phyloP scores from a whole-genome alignment of 1,284 basidiomycete genomes.

The Coriolopsis trogii region DNA sequence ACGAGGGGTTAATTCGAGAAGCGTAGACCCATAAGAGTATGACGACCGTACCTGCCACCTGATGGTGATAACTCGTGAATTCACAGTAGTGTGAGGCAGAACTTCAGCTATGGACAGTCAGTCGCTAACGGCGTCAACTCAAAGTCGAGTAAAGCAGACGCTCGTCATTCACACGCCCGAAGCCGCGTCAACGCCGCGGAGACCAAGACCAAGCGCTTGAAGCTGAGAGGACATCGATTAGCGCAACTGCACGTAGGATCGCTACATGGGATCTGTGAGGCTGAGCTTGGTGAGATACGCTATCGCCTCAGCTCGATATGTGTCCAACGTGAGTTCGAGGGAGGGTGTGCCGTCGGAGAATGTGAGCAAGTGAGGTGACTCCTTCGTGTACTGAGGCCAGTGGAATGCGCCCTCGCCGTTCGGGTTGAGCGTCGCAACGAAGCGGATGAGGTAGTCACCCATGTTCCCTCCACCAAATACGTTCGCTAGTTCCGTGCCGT shows the following conservation, averaged over 20 bases:
- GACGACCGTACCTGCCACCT: too few relatives aligned
- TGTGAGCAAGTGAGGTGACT: conserved; percentile 42
- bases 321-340: conserved; percentile 40
- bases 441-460: conserved; percentile 22
- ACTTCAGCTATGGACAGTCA: too few relatives aligned
- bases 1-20: too few relatives aligned
- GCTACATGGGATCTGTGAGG: conserved; percentile 7
- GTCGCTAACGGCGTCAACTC: too few relatives aligned
- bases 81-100: too few relatives aligned
- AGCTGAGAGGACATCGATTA: neutral
- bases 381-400: conserved; percentile 52
- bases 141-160: too few relatives aligned
- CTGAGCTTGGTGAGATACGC: conserved; percentile 12
- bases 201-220: neutral
- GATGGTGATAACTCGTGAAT: too few relatives aligned
- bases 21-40: too few relatives aligned
- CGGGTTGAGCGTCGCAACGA: conserved; percentile 15
- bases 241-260: too few relatives aligned
- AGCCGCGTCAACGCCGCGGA: too few relatives aligned
- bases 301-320: conserved; percentile 40
- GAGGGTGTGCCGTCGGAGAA: conserved; percentile 46
- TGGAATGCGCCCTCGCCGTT: conserved; percentile 40
- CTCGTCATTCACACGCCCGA: too few relatives aligned
- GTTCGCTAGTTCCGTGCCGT: conserved; percentile 19
- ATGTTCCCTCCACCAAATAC: conserved; percentile 18